A percentile compares a stretch with the other conserved stretches of the same genome.
Evolutionary conservation across 441 rosid genomes (phyloP).

Genomic region (Cnidoscolus chayamansa): DNA sequence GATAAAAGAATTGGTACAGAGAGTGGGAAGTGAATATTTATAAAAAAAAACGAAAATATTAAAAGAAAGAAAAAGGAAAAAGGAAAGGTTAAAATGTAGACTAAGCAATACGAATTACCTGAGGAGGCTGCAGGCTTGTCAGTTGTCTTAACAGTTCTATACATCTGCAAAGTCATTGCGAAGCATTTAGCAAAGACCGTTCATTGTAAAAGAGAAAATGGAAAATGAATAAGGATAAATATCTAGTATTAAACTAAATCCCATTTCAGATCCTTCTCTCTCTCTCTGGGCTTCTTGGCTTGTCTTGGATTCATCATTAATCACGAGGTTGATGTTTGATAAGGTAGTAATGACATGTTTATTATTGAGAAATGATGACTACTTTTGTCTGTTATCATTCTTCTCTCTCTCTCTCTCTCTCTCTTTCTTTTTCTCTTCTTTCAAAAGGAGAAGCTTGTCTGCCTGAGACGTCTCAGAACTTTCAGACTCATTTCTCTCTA

Average conservation of each 20-base stretch:
- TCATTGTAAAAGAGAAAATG: constrained; percentile 7
- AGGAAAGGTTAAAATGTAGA: constrained; percentile 21
- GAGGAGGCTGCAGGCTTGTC: constrained; percentile 77
- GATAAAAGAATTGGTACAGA: neutral
- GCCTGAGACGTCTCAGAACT: constrained; percentile 29
- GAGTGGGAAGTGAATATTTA: neutral
- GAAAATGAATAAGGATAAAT: neutral
- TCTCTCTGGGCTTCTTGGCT: constrained; percentile 24
- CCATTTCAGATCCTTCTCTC: constrained; percentile 2
- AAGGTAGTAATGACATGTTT: constrained; percentile 36
- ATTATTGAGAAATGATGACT: constrained; percentile 80
- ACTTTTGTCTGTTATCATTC: constrained; percentile 33
- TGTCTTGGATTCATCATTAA: constrained; percentile 43
- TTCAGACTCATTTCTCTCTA: constrained; percentile 27
- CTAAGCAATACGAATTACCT: constrained; percentile 49
- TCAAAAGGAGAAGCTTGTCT: constrained; percentile 33
- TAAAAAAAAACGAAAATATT: too few species aligned
- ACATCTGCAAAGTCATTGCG: constrained; percentile 55
- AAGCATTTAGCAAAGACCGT: constrained; percentile 14
- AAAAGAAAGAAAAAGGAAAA: neutral
- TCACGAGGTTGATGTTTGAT: constrained; percentile 73
- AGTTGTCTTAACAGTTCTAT: constrained; percentile 85
- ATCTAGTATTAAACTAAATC: neutral
- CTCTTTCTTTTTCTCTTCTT: neutral
- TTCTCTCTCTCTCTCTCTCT: constrained; percentile 11